Conservation (phyloP, 176 grass and related monocot species). For the Saccharum spontaneum region DNA sequence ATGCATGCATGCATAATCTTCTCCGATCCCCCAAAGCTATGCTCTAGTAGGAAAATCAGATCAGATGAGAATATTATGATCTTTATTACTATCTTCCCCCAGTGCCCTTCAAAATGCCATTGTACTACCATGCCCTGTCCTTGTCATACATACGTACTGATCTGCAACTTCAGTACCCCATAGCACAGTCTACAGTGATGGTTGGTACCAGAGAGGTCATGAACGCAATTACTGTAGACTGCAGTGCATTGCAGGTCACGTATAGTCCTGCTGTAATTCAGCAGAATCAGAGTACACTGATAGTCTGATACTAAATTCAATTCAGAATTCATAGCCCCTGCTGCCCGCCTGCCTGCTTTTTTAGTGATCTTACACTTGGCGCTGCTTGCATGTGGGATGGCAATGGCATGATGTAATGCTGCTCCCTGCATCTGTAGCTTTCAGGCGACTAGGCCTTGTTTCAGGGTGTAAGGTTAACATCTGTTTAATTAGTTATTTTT, state of each 20-base stretch:
- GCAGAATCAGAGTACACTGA: not conserved
- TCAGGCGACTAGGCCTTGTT: not conserved
- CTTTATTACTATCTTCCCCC: too few relatives aligned
- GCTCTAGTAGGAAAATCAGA: not conserved
- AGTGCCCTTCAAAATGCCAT: not conserved
- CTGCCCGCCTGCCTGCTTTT: not conserved
- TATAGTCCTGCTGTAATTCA: not conserved
- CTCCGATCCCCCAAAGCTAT: not conserved
- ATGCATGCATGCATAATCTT: not conserved
- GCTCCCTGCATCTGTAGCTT: constrained; percentile 19
- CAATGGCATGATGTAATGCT: not conserved
- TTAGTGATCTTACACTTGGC: not conserved
- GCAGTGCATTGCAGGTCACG: not conserved
- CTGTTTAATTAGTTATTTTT: too few relatives aligned
- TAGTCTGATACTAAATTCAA: not conserved
- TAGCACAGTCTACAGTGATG: not conserved
- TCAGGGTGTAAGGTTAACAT: too few relatives aligned
- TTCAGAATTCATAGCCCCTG: not conserved
- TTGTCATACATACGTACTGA: constrained; percentile 4
- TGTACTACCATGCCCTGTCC: not conserved
- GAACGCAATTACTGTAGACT: not conserved
- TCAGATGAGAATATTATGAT: constrained; percentile 3
- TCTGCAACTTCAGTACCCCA: not conserved
- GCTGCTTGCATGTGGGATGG: not conserved
- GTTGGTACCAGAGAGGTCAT: not conserved